phyloP scores from a whole-genome alignment of 805 yeast genomes.

The Vanderwaltozyma yarrowii region DNA sequence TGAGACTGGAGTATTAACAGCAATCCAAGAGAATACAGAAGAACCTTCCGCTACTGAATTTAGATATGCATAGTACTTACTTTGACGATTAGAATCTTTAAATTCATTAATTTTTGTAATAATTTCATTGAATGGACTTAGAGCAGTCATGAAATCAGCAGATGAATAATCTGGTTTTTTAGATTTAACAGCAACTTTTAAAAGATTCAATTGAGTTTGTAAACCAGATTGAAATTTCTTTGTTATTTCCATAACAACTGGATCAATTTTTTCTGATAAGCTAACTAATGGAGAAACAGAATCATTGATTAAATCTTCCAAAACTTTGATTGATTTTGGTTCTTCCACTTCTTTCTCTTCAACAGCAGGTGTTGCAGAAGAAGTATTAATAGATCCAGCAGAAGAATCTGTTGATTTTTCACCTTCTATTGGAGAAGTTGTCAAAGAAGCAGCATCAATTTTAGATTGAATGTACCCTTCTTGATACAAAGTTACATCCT shows the following conservation, averaged over 20 bases:
- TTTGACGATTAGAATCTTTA: constrained; percentile 67
- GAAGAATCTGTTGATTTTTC: neutral
- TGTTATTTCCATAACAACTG: constrained; percentile 39
- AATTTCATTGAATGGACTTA: constrained; percentile 57
- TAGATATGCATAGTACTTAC: constrained; percentile 57
- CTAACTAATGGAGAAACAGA: constrained; percentile 49
- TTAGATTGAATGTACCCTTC: constrained; percentile 40
- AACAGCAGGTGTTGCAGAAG: constrained; percentile 7
- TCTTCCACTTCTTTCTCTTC: constrained; percentile 16
- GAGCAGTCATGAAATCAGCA: constrained; percentile 42
- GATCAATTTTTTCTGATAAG: constrained; percentile 33
- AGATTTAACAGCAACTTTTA: constrained; percentile 48
- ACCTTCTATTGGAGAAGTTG: neutral
- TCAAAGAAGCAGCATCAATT: constrained; percentile 13
- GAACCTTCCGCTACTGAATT: constrained; percentile 83
- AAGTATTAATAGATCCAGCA: neutral
- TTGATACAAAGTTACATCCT: constrained; percentile 75
- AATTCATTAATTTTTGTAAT: constrained; percentile 48
- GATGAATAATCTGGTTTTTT: constrained; percentile 55
- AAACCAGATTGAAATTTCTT: constrained; percentile 44
- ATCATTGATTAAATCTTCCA: constrained; percentile 43
- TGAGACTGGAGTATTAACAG: constrained; percentile 63
- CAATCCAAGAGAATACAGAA: constrained; percentile 87
- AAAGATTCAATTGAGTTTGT: constrained; percentile 44
- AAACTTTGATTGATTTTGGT: constrained; percentile 40